These are phyloP conservation scores for Leishmania major DNA, from an alignment of 208 protist genomes.

Conservation along the genomic window DNA sequence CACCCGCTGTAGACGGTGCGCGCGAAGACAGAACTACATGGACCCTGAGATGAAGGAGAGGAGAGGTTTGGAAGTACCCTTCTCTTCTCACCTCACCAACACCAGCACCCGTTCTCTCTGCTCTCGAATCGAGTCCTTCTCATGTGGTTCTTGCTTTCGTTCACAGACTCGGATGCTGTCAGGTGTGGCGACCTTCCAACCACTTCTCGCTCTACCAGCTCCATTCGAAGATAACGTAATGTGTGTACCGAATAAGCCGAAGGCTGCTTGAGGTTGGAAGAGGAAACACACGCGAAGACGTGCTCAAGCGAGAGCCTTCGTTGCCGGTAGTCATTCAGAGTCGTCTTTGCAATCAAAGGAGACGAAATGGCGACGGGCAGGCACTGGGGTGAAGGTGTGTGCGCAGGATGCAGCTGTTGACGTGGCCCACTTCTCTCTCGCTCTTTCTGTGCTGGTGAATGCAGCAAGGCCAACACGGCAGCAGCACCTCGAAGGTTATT, in stretches of 20 bases:
- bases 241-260: background rate
- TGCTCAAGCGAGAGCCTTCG: too few relatives aligned
- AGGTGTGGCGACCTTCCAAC: background rate
- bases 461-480: background rate
- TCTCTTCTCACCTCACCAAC: background rate
- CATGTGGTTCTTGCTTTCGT: background rate
- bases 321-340: too few relatives aligned
- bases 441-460: background rate
- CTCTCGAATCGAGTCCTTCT: background rate
- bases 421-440: background rate
- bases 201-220: background rate
- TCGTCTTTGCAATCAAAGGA: background rate
- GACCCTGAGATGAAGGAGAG: background rate
- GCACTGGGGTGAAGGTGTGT: background rate
- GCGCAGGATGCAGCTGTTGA: background rate
- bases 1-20: slow-evolving; percentile 9
- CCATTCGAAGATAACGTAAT: background rate
- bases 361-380: background rate
- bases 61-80: background rate
- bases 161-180: background rate
- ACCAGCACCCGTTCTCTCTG: background rate
- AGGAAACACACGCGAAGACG: background rate
- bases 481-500: background rate
- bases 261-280: background rate
- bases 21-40: background rate